These are phyloP conservation scores for Aristolochia californica DNA, from an alignment of 164 flowering plant genomes.

Conservation along the genomic window DNA sequence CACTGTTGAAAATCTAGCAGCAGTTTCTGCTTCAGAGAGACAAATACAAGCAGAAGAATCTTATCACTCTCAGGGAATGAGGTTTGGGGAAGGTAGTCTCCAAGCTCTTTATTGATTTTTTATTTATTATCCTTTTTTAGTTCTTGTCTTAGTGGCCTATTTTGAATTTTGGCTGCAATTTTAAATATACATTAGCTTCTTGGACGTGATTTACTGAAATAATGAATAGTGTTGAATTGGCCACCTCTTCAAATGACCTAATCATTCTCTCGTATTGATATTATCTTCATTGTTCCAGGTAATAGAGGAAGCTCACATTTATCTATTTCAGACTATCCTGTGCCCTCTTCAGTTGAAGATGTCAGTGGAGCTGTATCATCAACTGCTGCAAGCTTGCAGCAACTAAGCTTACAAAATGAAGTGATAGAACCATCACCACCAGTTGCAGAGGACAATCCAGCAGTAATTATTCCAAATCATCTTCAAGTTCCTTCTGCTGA, in stretches of 20 bases:
- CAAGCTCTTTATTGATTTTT: neutral
- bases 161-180: too few species aligned
- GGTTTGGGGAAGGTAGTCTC: conserved; percentile 52
- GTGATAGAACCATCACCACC: conserved; percentile 17
- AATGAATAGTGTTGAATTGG: too few species aligned
- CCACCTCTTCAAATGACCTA: too few species aligned
- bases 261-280: neutral
- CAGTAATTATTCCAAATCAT: conserved; percentile 85
- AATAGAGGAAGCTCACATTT: conserved; percentile 9
- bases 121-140: neutral
- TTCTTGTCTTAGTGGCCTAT: too few species aligned
- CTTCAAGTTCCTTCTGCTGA: conserved; percentile 77
- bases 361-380: conserved; percentile 39
- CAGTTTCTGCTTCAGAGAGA: conserved; percentile 33
- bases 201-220: neutral
- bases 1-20: conserved; percentile 18
- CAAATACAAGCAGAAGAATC: conserved; percentile 38
- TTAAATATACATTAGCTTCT: neutral
- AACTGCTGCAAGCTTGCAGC: conserved; percentile 49
- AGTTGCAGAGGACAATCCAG: conserved; percentile 46
- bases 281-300: conserved; percentile 7
- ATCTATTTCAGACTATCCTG: conserved; percentile 11
- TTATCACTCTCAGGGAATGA: conserved; percentile 38
- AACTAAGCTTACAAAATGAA: conserved; percentile 47
- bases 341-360: conserved; percentile 42